Conservation (phyloP, 495 filamentous ascomycete species). For the Ramalina peruviana region DNA sequence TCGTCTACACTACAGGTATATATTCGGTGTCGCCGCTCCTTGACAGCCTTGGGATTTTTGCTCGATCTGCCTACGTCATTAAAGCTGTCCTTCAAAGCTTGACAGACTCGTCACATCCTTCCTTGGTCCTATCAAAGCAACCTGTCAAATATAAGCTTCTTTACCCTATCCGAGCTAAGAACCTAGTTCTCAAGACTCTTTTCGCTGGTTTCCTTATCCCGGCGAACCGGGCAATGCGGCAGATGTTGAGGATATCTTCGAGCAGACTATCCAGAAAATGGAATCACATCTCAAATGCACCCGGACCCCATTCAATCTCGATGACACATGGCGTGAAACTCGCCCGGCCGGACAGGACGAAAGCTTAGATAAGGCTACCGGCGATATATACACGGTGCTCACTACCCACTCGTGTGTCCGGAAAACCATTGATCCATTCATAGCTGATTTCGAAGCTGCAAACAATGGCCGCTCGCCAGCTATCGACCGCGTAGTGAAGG, state of each 20-base stretch:
- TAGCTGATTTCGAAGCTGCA: slow-evolving; percentile 22
- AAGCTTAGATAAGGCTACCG: slow-evolving; percentile 15
- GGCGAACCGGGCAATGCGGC: neutral
- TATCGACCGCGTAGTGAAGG: slow-evolving; percentile 18
- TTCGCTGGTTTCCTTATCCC: slow-evolving; percentile 8
- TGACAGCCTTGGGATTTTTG: slow-evolving; percentile 30
- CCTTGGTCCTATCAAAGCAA: neutral
- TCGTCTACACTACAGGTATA: slow-evolving; percentile 26
- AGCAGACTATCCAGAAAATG: slow-evolving; percentile 9
- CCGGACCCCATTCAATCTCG: slow-evolving; percentile 9
- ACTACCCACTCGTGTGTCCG: slow-evolving; percentile 18
- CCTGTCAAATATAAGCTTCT: slow-evolving; percentile 11
- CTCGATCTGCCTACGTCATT: slow-evolving; percentile 1
- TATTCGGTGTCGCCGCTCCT: slow-evolving; percentile 29
- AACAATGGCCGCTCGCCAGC: slow-evolving; percentile 23
- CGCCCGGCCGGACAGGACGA: slow-evolving; percentile 7
- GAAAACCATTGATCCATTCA: slow-evolving; percentile 21
- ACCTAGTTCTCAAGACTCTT: neutral
- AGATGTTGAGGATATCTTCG: slow-evolving; percentile 8
- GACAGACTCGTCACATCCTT: neutral
- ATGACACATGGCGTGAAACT: slow-evolving; percentile 12
- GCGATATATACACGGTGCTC: slow-evolving; percentile 18
- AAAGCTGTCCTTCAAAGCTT: slow-evolving; percentile 1
- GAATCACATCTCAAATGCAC: slow-evolving; percentile 12
- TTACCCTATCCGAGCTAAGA: slow-evolving; percentile 7